phyloP scores from a whole-genome alignment of 345 rosid species.

The Firmiana major region DNA sequence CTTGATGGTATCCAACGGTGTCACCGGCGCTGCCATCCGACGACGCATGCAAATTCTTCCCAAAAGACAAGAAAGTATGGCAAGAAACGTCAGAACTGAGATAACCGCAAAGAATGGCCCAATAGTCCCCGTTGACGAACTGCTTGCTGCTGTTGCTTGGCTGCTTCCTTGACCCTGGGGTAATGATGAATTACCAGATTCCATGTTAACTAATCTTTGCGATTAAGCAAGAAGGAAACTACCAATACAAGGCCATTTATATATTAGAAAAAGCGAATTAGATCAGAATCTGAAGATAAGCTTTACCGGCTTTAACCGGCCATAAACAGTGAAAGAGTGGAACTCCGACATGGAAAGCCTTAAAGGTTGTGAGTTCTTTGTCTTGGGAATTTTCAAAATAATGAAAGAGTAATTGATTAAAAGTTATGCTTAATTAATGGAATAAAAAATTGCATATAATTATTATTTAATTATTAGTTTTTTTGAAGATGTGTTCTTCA shows the following conservation, averaged over 20 bases:
- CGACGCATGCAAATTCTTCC: slow-evolving; percentile 48
- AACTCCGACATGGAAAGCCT: slow-evolving; percentile 32
- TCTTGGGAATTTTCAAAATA: too few relatives aligned
- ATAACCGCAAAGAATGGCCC: slow-evolving; percentile 74
- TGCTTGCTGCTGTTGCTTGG: neutral
- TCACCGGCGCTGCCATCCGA: neutral
- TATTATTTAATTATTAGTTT: too few relatives aligned
- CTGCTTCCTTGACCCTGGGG: slow-evolving; percentile 19
- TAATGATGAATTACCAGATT: slow-evolving; percentile 21
- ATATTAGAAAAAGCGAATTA: neutral
- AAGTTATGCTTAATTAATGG: too few relatives aligned
- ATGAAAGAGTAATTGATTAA: too few relatives aligned
- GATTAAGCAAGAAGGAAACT: neutral
- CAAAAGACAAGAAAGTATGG: slow-evolving; percentile 53
- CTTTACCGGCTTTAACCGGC: too few relatives aligned
- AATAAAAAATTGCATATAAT: too few relatives aligned
- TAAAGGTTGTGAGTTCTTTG: slow-evolving; percentile 1
- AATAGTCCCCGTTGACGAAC: slow-evolving; percentile 47
- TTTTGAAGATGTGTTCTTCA: too few relatives aligned
- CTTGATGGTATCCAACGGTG: slow-evolving; percentile 39
- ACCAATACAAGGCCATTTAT: neutral
- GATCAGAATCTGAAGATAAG: too few relatives aligned
- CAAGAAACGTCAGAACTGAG: slow-evolving; percentile 47
- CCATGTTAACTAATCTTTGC: slow-evolving; percentile 15
- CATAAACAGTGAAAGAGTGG: slow-evolving; percentile 22